Evolutionary conservation across 352 stramenopile species (phyloP).

Genomic region (Globisporangium uncinulatum): DNA sequence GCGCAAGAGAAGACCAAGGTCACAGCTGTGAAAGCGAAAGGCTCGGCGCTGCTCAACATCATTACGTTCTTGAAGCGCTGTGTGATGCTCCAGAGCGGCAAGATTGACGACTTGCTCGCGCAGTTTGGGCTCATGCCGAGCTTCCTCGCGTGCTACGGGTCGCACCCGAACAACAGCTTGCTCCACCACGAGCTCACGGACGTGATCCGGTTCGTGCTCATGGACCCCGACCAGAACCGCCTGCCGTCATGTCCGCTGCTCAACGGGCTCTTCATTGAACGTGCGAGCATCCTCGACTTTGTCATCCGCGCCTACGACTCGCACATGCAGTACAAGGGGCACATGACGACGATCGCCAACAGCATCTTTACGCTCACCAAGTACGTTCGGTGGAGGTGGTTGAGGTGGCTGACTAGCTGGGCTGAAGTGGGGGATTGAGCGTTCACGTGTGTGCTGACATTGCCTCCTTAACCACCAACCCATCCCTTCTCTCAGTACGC

Average conservation of each 20-base stretch:
- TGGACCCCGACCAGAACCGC: constrained; percentile 82
- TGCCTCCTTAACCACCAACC: neutral
- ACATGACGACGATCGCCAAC: constrained; percentile 87
- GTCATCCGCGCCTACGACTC: constrained; percentile 73
- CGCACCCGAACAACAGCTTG: constrained; percentile 77
- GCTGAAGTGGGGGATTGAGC: no score
- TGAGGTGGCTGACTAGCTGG: no score
- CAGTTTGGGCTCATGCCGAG: constrained; percentile 76
- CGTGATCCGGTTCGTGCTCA: constrained; percentile 79
- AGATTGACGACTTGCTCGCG: constrained; percentile 62
- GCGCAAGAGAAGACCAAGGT: constrained; percentile 28
- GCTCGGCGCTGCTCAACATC: constrained; percentile 65
- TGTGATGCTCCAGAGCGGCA: constrained; percentile 74
- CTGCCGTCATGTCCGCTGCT: constrained; percentile 69
- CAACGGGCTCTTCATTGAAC: constrained; percentile 70
- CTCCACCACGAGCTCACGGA: constrained; percentile 84
- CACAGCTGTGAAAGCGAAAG: constrained; percentile 50
- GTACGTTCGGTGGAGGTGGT: constrained; percentile 26
- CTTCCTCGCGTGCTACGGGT: constrained; percentile 70
- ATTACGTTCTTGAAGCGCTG: constrained; percentile 84
- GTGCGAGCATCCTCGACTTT: constrained; percentile 74
- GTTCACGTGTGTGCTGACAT: neutral
- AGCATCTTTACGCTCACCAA: constrained; percentile 86
- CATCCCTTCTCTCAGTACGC: constrained; percentile 31
- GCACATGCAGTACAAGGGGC: constrained; percentile 81